phyloP scores from a whole-genome alignment of 2,329 filamentous ascomycete genomes.

The Calonectria henricotiae region DNA sequence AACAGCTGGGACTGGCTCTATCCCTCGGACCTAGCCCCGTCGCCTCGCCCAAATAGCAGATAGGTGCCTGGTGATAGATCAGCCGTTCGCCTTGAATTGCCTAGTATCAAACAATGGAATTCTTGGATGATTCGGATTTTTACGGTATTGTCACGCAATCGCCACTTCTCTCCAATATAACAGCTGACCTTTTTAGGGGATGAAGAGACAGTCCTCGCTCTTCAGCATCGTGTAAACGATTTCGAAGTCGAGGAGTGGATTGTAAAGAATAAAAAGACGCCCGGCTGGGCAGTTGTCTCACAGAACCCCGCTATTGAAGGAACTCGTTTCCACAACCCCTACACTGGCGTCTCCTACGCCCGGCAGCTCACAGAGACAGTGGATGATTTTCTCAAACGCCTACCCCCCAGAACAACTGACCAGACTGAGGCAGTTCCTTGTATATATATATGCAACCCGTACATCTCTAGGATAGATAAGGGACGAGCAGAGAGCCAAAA shows the following conservation, averaged over 20 bases:
- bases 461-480: slow-evolving; percentile 60
- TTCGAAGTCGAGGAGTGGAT: slow-evolving; percentile 69
- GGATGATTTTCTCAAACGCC: slow-evolving; percentile 76
- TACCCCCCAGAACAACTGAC: slow-evolving; percentile 77
- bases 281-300: slow-evolving; percentile 51
- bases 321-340: slow-evolving; percentile 71
- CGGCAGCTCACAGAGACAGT: slow-evolving; percentile 78
- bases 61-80: background rate
- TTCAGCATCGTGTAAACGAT: slow-evolving; percentile 67
- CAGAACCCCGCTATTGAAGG: slow-evolving; percentile 41
- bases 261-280: slow-evolving; percentile 48
- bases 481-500: slow-evolving; percentile 56
- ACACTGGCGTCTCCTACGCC: slow-evolving; percentile 69
- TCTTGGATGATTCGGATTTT: slow-evolving; percentile 70
- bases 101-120: slow-evolving; percentile 54
- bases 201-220: slow-evolving; percentile 63
- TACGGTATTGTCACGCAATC: slow-evolving; percentile 62
- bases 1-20: background rate
- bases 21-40: background rate
- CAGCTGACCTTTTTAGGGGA: slow-evolving; percentile 67
- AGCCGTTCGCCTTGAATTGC: background rate
- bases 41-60: too few relatives aligned
- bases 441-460: slow-evolving; percentile 83
- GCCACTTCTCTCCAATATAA: background rate
- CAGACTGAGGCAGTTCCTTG: slow-evolving; percentile 69